Evolutionary conservation across 768 basidiomycete species (phyloP), one percentile per base, ranked within the genome.

Genomic region (Tricholoma terreum): DNA sequence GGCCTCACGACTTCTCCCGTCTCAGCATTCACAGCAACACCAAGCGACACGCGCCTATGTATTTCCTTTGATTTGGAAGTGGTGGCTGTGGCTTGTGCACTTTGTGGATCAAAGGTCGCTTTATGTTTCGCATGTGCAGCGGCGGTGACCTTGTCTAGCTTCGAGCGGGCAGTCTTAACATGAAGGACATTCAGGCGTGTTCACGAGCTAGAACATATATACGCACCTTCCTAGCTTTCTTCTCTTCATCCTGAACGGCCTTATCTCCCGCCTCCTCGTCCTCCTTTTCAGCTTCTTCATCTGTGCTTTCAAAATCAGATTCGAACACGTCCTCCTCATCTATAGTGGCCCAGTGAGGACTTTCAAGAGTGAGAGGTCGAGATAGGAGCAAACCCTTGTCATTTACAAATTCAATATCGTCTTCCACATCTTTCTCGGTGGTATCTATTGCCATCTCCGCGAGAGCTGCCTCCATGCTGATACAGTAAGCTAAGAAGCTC

Each of bases 291-390:
- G 81, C 77, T 58, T 86, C 86, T 40, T 90, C 90, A 57, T 93
- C 92, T 0, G 92, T 93, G 61, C 87, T 90, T 60, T 85, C 89
- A 65, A 94, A 94, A 68, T 94, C 92, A 9, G 88, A 90, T 61
- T 81, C 90, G 58, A 92, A 90, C 7, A 87, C 68, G 64, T 93
- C 91, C 61, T 89, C 85, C 68, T 94, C 92, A 52, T 90, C 92
- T 91, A 64, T 48, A 43, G 53, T 52, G 36, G 8, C 19, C 35
- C 42, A 54, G 27, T 63, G 21, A 61, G 58, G 63, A 53, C 15
- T 43, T 31, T 27, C 42, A 48, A 48, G 17, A 10, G 30, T 21
- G 21, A 57, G 9, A 12, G 19, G 15, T 9, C n/a, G 38, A 50
- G 50, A 35, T 17, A 24, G 15, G 14, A 17, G 57, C 61, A 34